Evolutionary conservation across 148 eudicot species (phyloP).

Genomic region (Vaccinium vitisidaea): DNA sequence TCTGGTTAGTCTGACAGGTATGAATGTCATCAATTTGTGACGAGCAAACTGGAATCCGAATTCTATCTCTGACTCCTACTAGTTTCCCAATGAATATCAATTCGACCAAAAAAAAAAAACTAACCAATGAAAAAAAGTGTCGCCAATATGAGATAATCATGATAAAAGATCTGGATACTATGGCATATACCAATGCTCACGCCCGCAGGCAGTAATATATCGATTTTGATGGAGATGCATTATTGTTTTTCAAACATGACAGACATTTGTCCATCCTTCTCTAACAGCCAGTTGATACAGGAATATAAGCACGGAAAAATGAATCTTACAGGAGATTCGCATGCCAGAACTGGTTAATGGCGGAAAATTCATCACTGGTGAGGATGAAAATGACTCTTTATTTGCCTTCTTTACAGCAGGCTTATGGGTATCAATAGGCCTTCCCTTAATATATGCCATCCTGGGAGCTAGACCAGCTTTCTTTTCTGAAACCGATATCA

Average conservation of each 20-base stretch:
- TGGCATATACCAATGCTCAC: not conserved
- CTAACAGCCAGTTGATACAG: not conserved
- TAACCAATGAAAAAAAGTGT: not conserved
- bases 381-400: conserved; percentile 8
- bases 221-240: not conserved
- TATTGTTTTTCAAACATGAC: not conserved
- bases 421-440: not conserved
- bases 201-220: not conserved
- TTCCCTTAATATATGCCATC: not conserved
- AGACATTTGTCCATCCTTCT: not conserved
- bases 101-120: not conserved
- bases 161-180: not conserved
- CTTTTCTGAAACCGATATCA: not conserved
- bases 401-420: not conserved
- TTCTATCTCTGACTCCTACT: not conserved
- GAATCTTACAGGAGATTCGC: not conserved
- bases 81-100: not conserved
- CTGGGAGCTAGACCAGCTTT: not conserved
- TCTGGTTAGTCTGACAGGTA: not conserved
- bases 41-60: not conserved
- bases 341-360: not conserved
- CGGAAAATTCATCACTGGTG: not conserved
- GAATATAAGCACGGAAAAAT: not conserved
- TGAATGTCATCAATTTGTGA: not conserved
- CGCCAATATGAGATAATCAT: not conserved